Conservation (phyloP, 768 basidiomycete species). For the Coprinopsis marcescibilis region DNA sequence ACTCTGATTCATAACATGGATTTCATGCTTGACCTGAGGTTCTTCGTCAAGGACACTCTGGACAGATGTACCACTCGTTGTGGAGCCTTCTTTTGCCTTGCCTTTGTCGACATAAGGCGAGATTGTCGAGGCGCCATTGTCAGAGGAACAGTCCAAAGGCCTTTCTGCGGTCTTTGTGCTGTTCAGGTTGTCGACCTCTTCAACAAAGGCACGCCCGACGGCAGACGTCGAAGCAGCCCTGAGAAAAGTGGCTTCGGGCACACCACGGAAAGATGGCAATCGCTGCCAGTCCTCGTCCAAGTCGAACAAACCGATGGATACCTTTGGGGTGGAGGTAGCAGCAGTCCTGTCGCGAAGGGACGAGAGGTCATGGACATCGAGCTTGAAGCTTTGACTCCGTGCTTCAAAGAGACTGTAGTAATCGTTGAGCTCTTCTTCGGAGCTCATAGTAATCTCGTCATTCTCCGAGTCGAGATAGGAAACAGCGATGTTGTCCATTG, state of each 20-base stretch:
- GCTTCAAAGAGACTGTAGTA: conserved; percentile 36
- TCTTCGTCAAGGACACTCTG: conserved; percentile 39
- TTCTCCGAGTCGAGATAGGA: conserved; percentile 69
- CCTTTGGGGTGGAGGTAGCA: conserved; percentile 29
- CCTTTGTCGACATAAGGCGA: conserved; percentile 35
- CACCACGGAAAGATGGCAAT: conserved; percentile 30
- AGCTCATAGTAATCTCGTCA: conserved; percentile 73
- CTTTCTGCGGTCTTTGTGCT: conserved; percentile 21
- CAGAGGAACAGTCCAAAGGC: conserved; percentile 15
- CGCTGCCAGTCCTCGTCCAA: conserved; percentile 65
- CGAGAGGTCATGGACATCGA: conserved; percentile 58
- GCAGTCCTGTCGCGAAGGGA: conserved; percentile 27
- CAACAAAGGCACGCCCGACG: conserved; percentile 61
- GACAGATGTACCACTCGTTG: conserved; percentile 26
- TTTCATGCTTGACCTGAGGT: conserved; percentile 47
- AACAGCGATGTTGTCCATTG: conserved; percentile 53
- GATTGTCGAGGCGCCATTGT: conserved; percentile 28
- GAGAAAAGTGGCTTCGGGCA: conserved; percentile 4
- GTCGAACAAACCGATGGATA: conserved; percentile 42
- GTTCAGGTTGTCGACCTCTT: conserved; percentile 42
- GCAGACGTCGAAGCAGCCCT: conserved; percentile 17
- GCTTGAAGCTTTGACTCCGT: conserved; percentile 40
- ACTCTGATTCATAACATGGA: conserved; percentile 50
- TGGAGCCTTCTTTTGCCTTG: conserved; percentile 38
- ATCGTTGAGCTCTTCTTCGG: conserved; percentile 73